Evolutionary conservation across 176 grass and related monocot species (phyloP), one percentile per base, ranked within the genome.

Genomic region (Themeda triandra): DNA sequence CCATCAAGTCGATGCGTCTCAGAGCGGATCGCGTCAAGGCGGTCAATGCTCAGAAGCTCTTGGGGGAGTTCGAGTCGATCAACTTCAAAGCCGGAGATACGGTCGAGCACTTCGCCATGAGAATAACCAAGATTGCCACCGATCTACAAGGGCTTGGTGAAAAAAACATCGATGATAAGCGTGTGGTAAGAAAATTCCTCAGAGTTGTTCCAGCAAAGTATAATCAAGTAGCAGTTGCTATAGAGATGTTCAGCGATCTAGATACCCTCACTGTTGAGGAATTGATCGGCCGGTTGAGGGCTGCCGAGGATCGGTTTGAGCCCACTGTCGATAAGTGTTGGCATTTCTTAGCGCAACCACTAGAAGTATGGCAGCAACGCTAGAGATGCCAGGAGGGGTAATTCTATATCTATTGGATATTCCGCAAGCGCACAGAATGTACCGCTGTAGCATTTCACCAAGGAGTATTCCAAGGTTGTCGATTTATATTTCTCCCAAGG

Each of bases 261-360:
- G 1, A 6, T 0, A 71, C 37, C n/a, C n/a, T n/a, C n/a, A n/a
- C n/a, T n/a, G 2, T 23, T 71, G 39, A 71, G 0, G 39, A 71
- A 1, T 4, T 71, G 0, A 2, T 27, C 0, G 69, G 69, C 0
- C 21, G 37, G 1, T 2, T 71, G 0, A 2, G 12, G 1, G 35
- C 13, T 1, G 39, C 2, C 0, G 23, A 71, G 0, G 39, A 71
- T 3, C 23, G 39, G 0, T 53, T 21, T 0, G 6, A 53, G 2
- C 49, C 36, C n/a, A n/a, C n/a, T n/a, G n/a, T n/a, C n/a, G n/a
- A n/a, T n/a, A n/a, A n/a, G n/a, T n/a, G n/a, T n/a, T n/a, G n/a
- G n/a, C n/a, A n/a, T n/a, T n/a, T n/a, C n/a, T n/a, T n/a, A n/a
- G n/a, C n/a, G n/a, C n/a, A n/a, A n/a, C n/a, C n/a, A n/a, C n/a